These are phyloP conservation scores for Dictyostelium firmibasis DNA, from an alignment of 78 protist genomes.

Conservation along the genomic window DNA sequence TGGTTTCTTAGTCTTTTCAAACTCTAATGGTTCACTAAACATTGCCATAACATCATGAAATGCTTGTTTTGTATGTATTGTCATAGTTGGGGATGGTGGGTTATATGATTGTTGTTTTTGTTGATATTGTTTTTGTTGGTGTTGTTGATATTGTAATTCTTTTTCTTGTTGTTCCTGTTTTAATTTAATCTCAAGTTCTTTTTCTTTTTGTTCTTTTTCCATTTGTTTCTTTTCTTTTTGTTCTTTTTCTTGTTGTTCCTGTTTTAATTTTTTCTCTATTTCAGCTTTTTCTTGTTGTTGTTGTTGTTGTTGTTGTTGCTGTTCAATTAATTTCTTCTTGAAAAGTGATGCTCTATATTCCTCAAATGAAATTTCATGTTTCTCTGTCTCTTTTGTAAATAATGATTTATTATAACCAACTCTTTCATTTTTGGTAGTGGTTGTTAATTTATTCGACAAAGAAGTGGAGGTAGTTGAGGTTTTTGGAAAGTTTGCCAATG, in stretches of 20 bases:
- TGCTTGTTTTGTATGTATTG: slow-evolving; percentile 65
- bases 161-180: slow-evolving; percentile 22
- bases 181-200: not conserved
- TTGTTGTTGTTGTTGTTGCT: not conserved
- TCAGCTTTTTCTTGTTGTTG: not conserved
- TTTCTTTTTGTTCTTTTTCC: not conserved
- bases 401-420: slow-evolving; percentile 61
- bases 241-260: not conserved
- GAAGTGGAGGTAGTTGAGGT: not conserved
- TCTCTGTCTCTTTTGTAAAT: slow-evolving; percentile 10
- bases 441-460: not conserved
- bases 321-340: not conserved
- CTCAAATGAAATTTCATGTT: slow-evolving; percentile 55
- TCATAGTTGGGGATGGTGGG: slow-evolving; percentile 75
- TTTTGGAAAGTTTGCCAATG: slow-evolving; percentile 31
- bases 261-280: not conserved
- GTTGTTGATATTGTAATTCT: slow-evolving; percentile 18
- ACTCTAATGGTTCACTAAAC: slow-evolving; percentile 60
- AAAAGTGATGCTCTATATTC: slow-evolving; percentile 28
- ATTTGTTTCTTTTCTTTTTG: not conserved
- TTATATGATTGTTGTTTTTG: not conserved
- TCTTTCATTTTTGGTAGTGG: not conserved
- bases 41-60: slow-evolving; percentile 69
- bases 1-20: slow-evolving; percentile 7
- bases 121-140: not conserved